A percentile compares a stretch with the other conserved stretches of the same genome.
Conservation (phyloP, 108 stramenopile species). For the Conticribra guillardii region DNA sequence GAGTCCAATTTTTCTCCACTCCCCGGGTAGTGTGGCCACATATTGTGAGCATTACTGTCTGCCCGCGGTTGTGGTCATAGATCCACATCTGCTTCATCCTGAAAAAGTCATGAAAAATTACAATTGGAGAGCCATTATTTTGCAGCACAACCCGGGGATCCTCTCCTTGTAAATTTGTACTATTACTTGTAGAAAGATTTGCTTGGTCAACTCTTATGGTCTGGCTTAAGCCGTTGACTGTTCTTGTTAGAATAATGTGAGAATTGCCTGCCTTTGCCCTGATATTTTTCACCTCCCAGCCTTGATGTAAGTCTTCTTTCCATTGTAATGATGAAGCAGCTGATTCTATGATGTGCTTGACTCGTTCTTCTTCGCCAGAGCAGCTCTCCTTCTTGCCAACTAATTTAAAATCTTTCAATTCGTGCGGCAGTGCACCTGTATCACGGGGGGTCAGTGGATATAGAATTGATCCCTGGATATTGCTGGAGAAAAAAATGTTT, state of each 20-base stretch:
- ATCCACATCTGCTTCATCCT: slow-evolving; percentile 1
- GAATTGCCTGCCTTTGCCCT: neutral
- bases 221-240: neutral
- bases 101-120: neutral
- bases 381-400: neutral
- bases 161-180: neutral
- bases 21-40: slow-evolving; percentile 2
- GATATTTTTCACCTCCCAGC: slow-evolving; percentile 3
- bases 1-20: slow-evolving; percentile 10
- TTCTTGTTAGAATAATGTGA: neutral
- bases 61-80: neutral
- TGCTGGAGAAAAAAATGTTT: no score
- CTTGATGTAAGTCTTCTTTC: neutral
- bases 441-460: neutral
- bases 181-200: neutral
- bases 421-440: neutral
- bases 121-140: neutral
- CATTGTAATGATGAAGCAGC: neutral
- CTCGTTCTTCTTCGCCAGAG: neutral
- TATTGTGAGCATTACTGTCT: slow-evolving; percentile 1
- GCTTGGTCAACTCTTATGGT: neutral
- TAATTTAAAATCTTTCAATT: neutral
- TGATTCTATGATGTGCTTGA: slow-evolving; percentile 1
- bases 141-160: slow-evolving; percentile 1
- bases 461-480: slow-evolving; percentile 1